Percentiles rank a stretch among this genome's conserved stretches.
phyloP scores from a whole-genome alignment of 148 eudicot genomes.

The Rhododendron ferrugineum region DNA sequence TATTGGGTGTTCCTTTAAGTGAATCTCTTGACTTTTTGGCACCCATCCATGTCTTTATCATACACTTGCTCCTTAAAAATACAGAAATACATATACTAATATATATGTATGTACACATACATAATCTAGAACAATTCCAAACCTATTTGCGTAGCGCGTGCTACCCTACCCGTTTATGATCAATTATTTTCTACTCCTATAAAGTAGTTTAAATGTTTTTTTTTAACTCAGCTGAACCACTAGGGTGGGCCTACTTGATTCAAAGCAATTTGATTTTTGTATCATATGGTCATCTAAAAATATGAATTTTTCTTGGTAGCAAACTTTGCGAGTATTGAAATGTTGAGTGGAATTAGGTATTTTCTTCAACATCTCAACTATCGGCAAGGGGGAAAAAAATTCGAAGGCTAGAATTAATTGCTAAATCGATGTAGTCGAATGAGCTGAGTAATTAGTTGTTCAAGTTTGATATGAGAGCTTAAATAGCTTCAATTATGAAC shows the following conservation, averaged over 20 bases:
- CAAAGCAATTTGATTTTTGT: neutral
- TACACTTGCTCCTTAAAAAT: neutral
- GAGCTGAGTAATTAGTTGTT: neutral
- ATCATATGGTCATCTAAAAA: neutral
- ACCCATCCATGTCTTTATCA: neutral
- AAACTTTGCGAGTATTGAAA: neutral
- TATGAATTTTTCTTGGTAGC: neutral
- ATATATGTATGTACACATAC: neutral
- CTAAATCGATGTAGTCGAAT: neutral
- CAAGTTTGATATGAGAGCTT: neutral
- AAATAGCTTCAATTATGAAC: neutral
- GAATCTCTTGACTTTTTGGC: neutral
- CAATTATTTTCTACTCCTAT: neutral
- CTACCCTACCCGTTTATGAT: neutral
- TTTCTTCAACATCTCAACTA: neutral
- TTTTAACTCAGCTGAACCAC: neutral
- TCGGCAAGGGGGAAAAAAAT: neutral
- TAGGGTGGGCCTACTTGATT: neutral
- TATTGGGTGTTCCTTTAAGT: neutral
- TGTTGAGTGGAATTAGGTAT: neutral
- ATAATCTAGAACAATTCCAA: neutral
- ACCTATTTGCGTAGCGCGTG: neutral
- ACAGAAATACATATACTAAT: neutral
- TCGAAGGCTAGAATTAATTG: neutral
- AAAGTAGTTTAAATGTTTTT: neutral